These are phyloP conservation scores for Lachancea sp. DNA, from an alignment of 805 yeast species.

Conservation along the genomic window DNA sequence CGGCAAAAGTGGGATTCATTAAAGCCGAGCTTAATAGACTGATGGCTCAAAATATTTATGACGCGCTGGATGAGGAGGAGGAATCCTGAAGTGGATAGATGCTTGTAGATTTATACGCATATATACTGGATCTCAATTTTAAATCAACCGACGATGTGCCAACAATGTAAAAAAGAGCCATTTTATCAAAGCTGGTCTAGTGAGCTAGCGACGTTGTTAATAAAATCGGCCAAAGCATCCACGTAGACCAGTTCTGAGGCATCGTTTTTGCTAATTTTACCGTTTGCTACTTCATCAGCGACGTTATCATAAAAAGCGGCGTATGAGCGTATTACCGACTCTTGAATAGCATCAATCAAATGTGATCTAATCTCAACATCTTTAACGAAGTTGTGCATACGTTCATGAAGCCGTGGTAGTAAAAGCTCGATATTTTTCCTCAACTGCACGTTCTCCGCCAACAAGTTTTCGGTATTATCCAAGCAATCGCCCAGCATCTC, in stretches of 20 bases:
- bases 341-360: slow-evolving; percentile 60
- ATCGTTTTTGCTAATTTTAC: slow-evolving; percentile 23
- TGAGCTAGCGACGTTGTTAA: slow-evolving; percentile 33
- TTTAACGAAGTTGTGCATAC: slow-evolving; percentile 47
- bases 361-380: slow-evolving; percentile 48
- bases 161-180: no score
- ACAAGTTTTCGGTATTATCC: slow-evolving; percentile 22
- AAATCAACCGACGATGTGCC: no score
- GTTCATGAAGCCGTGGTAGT: slow-evolving; percentile 49
- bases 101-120: neutral
- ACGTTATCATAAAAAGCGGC: slow-evolving; percentile 42
- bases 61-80: slow-evolving; percentile 72
- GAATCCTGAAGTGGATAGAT: slow-evolving; percentile 10
- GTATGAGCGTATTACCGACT: slow-evolving; percentile 52
- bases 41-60: slow-evolving; percentile 76
- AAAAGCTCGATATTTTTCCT: slow-evolving; percentile 45
- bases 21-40: slow-evolving; percentile 71
- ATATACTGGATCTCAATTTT: no score
- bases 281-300: slow-evolving; percentile 23
- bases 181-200: no score
- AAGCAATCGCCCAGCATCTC: slow-evolving; percentile 45
- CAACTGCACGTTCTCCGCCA: slow-evolving; percentile 35
- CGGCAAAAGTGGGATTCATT: slow-evolving; percentile 65
- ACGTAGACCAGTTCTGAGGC: slow-evolving; percentile 53
- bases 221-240: slow-evolving; percentile 50